Percentiles rank a stretch among this genome's conserved stretches.
phyloP scores from a whole-genome alignment of 805 yeast species.

The Debaryomyces hansenii region DNA sequence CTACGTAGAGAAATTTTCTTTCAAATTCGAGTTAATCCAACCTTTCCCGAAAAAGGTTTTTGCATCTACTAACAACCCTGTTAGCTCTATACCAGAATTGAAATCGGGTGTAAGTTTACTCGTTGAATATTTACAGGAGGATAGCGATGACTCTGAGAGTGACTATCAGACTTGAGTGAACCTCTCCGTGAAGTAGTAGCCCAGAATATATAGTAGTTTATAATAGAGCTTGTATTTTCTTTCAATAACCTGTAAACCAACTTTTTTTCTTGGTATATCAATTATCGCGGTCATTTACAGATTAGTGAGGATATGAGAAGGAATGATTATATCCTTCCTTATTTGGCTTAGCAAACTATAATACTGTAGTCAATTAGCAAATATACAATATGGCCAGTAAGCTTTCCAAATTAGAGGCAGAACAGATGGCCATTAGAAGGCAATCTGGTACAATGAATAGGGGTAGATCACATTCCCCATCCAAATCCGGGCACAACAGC shows the following conservation, averaged over 20 bases:
- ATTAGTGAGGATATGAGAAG: background rate
- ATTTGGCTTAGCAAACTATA: no score
- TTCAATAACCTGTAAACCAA: background rate
- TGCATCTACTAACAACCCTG: slow-evolving; percentile 8
- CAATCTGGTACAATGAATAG: slow-evolving; percentile 31
- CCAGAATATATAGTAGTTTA: no score
- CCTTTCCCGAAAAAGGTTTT: slow-evolving; percentile 41
- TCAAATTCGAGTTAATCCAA: slow-evolving; percentile 39
- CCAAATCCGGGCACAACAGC: slow-evolving; percentile 22
- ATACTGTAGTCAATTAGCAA: background rate
- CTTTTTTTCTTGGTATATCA: no score
- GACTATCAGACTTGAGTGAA: slow-evolving; percentile 2
- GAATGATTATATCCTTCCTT: no score
- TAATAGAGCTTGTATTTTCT: no score
- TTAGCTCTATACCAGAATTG: slow-evolving; percentile 22
- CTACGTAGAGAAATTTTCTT: slow-evolving; percentile 25
- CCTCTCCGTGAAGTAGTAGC: no score
- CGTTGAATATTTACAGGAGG: slow-evolving; percentile 32
- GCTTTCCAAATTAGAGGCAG: slow-evolving; percentile 41
- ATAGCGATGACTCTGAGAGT: slow-evolving; percentile 16
- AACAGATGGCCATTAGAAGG: slow-evolving; percentile 39
- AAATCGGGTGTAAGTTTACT: slow-evolving; percentile 37
- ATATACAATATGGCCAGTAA: slow-evolving; percentile 30
- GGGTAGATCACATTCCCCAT: slow-evolving; percentile 39
- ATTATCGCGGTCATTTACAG: background rate